Percentiles rank a stretch among this genome's conserved stretches.
phyloP scores from a whole-genome alignment of 768 basidiomycete genomes.

The Suillus clintonianus region DNA sequence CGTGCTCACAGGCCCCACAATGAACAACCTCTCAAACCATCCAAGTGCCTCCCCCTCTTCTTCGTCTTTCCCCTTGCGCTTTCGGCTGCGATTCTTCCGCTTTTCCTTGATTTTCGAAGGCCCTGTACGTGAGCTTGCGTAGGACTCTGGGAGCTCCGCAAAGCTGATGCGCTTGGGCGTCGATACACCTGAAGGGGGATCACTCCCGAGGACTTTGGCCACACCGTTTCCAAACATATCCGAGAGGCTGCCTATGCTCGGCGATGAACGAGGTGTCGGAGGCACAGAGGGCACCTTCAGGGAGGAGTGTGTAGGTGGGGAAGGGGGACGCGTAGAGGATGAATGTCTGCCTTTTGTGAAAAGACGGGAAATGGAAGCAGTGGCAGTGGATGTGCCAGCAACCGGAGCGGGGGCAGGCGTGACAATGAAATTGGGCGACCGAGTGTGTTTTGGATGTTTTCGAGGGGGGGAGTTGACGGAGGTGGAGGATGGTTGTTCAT shows the following conservation, averaged over 20 bases:
- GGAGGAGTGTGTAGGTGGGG: slow-evolving; percentile 57
- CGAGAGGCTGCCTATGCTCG: slow-evolving; percentile 25
- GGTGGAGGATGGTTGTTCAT: slow-evolving; percentile 43
- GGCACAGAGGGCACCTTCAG: slow-evolving; percentile 42
- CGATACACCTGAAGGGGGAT: slow-evolving; percentile 51
- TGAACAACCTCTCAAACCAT: slow-evolving; percentile 25
- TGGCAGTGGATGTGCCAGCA: slow-evolving; percentile 70
- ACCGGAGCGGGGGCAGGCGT: slow-evolving; percentile 52
- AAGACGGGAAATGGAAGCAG: slow-evolving; percentile 76
- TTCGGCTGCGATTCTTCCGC: slow-evolving; percentile 21
- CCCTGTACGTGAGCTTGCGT: slow-evolving; percentile 40
- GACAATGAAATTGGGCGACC: slow-evolving; percentile 30
- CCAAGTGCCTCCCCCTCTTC: slow-evolving; percentile 22
- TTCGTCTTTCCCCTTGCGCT: slow-evolving; percentile 31
- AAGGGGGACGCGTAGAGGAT: slow-evolving; percentile 62
- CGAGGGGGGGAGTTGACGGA: slow-evolving; percentile 19
- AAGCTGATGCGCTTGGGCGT: slow-evolving; percentile 82
- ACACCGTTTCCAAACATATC: slow-evolving; percentile 31
- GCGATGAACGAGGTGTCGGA: slow-evolving; percentile 38
- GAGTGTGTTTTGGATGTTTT: slow-evolving; percentile 13
- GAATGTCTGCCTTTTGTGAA: slow-evolving; percentile 64
- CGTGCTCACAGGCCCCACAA: slow-evolving; percentile 20
- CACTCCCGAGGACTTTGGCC: slow-evolving; percentile 35
- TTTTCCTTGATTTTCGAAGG: slow-evolving; percentile 37
- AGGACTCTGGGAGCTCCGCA: slow-evolving; percentile 71